Conservation (phyloP, 1,284 basidiomycete genomes). For the Earliella scabrosa region DNA sequence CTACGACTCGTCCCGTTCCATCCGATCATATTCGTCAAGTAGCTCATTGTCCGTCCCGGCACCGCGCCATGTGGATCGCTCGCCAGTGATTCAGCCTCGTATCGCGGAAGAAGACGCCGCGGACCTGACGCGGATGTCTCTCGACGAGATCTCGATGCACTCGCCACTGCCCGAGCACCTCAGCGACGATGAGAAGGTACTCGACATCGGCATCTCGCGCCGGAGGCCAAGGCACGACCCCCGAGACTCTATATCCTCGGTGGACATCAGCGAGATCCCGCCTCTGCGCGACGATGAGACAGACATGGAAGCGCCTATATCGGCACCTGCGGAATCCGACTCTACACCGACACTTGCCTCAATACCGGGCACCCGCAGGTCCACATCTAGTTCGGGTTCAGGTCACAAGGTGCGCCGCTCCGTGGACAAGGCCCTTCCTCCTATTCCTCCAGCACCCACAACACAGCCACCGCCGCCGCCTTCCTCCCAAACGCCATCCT, state of each 20-base stretch:
- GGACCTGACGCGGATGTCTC: slow-evolving; percentile 33
- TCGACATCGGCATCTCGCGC: slow-evolving; percentile 23
- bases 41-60: slow-evolving; percentile 31
- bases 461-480: slow-evolving; percentile 14
- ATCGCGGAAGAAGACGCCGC: slow-evolving; percentile 35
- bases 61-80: slow-evolving; percentile 19
- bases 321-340: slow-evolving; percentile 4
- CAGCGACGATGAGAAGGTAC: slow-evolving; percentile 31
- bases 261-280: slow-evolving; percentile 48
- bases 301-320: neutral
- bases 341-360: neutral
- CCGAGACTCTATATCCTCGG: slow-evolving; percentile 39
- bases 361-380: neutral
- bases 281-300: slow-evolving; percentile 38
- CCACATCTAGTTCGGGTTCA: neutral
- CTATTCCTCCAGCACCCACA: slow-evolving; percentile 26
- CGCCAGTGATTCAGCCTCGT: slow-evolving; percentile 28
- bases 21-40: slow-evolving; percentile 34
- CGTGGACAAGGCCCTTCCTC: slow-evolving; percentile 33
- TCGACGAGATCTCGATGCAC: slow-evolving; percentile 32
- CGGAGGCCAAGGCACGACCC: slow-evolving; percentile 10
- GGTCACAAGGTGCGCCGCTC: neutral
- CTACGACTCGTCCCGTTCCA: slow-evolving; percentile 31
- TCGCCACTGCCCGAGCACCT: slow-evolving; percentile 26
- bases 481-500: slow-evolving; percentile 1